Base-by-base conservation (phyloP, 2,329 filamentous ascomycete genomes). In the Phialophora chinensis region DNA sequence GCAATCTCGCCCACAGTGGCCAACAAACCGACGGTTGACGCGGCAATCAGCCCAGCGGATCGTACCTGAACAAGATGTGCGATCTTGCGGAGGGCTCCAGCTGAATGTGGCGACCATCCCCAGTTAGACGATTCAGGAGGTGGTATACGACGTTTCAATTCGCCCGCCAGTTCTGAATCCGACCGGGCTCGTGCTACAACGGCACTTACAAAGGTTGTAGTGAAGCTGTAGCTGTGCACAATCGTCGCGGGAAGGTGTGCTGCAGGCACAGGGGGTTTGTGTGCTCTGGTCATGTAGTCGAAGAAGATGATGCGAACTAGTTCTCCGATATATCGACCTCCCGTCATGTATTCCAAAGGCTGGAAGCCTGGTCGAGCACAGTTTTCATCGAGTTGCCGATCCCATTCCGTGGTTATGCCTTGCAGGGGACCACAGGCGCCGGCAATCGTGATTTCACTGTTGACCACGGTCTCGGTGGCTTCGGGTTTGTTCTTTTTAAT, bases 361-460 rank as follows among this genome's bases (percentile, higher is more conserved):
- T 94, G 91, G 72, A 94, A 93, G 0, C 91, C 91, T 0, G 91
- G 90, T 6, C 81, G 82, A 72, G 91, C 88, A 72, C 88, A 89
- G 54, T 87, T 85, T 4, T 78, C 78, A 72, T 93, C 90, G 5
- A 95, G 82, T 66, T 84, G 79, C 10, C 81, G 78, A 73, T 95
- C 91, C 91, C 91, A 94, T 42, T 79, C 79, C 10, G 86, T 93
- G 60, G 91, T 86, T 56, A 93, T 83, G 27, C 88, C 83, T 27
- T 84, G 81, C 62, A 94, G 79, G 0, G 91, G 90, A 6, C 84
- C 81, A n/a, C 87, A 88, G 1, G 91, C 87, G 6, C 91, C 91
- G 29, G 88, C 89, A 72, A 95, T 92, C 60, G 89, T 91, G 89
- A 90, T 93, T 78, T 95, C 91, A 0, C 91, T 94, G 74, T 94